Evolutionary conservation across 2,329 filamentous ascomycete species (phyloP).

Genomic region (Pseudogymnoascus sp.): DNA sequence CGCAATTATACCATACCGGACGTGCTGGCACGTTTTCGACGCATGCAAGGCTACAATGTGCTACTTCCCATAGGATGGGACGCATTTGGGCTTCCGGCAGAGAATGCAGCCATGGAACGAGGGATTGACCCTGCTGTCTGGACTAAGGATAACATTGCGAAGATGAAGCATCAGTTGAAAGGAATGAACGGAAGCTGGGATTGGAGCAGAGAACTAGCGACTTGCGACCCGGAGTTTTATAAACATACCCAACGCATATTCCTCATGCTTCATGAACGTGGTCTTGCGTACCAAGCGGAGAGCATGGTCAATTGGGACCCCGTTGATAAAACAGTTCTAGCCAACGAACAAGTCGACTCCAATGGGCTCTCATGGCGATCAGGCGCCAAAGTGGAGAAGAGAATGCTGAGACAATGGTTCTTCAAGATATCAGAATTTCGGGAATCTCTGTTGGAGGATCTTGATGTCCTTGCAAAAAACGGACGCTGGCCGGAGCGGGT

Average conservation of each 20-base stretch:
- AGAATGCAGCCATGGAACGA: constrained; percentile 82
- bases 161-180: constrained; percentile 75
- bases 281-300: constrained; percentile 74
- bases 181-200: constrained; percentile 76
- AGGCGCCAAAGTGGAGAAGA: constrained; percentile 73
- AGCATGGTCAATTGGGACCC: constrained; percentile 87
- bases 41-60: constrained; percentile 65
- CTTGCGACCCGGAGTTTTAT: constrained; percentile 78
- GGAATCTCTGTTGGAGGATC: constrained; percentile 60
- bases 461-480: constrained; percentile 54
- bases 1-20: constrained; percentile 88
- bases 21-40: constrained; percentile 67
- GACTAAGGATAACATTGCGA: constrained; percentile 71
- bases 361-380: constrained; percentile 82
- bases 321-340: constrained; percentile 78
- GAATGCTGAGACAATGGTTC: constrained; percentile 80
- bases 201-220: constrained; percentile 74
- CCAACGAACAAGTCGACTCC: constrained; percentile 87
- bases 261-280: constrained; percentile 62
- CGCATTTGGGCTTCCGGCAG: constrained; percentile 80
- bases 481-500: constrained; percentile 76
- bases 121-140: constrained; percentile 69
- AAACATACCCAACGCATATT: constrained; percentile 85
- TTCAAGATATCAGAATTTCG: constrained; percentile 74
- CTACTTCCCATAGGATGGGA: constrained; percentile 93